Base-by-base conservation (phyloP, 2,329 filamentous ascomycete species). In the Talaromyces sp. region DNA sequence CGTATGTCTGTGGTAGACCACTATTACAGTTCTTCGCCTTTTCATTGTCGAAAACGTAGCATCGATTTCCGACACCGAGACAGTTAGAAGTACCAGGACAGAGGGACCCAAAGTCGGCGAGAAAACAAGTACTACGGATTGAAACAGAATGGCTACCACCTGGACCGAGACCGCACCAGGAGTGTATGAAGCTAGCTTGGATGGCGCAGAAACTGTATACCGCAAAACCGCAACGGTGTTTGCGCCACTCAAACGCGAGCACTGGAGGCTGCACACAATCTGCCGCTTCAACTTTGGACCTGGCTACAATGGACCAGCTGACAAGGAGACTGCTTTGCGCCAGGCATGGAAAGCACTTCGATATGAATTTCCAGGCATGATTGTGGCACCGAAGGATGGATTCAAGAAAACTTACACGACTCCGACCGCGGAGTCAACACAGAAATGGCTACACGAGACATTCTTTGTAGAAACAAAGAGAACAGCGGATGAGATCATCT, bases 111-210 rank as follows among this genome's bases (percentile, higher is more conserved):
- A 13, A 43, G 10, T 43, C 41, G 16, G n/a, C n/a, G 13, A 43
- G 16, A 43, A 43, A 13, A 6, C 19, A n/a, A 16, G n/a, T 19
- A 19, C 41, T 19, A 43, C n/a, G n/a, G 41, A 52, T 6, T n/a
- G 31, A 31, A 24, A 52, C 6, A 43, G 27, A 27, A 58, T 58
- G 56, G 35, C 33, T 13, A 45, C 56, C 9, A 45, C 56, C 37
- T 58, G 56, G 56, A 43, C 56, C 8, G 13, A 58, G 39, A 58
- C 24, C 31, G 37, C 56, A 24, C 37, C 56, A 31, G 56, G 56
- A 8, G 56, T 58, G 19, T 58, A 58, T 27, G 37, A 58, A 22
- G 56, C 56, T 37, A 58, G 49, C 69, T 87, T 65, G 16, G 58
- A 54, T 33, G 63, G 63, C n/a, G 57, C 58, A 13, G 63, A 65